Evolutionary conservation across 306 rosid species (phyloP).

Genomic region (Gastrolobium bilobum): DNA sequence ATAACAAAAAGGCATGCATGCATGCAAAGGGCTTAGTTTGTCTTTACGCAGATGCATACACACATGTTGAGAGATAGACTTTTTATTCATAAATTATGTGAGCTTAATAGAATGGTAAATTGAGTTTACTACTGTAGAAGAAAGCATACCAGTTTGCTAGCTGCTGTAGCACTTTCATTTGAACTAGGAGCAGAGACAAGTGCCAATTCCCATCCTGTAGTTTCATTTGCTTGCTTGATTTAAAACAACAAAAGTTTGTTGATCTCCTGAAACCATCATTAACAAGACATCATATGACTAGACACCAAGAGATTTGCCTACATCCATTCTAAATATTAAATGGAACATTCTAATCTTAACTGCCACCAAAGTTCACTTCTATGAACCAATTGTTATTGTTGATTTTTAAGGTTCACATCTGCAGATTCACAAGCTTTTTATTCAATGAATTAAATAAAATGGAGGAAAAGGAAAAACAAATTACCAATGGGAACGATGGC

Average conservation of each 20-base stretch:
- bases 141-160: constrained; percentile 85
- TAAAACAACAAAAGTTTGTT: constrained; percentile 68
- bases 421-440: constrained; percentile 26
- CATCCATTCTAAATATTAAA: constrained; percentile 23
- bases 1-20: too few relatives aligned
- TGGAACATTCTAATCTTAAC: background rate
- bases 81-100: constrained; percentile 11
- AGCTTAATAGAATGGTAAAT: background rate
- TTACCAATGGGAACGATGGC: constrained; percentile 91
- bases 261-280: constrained; percentile 68
- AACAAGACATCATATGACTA: constrained; percentile 29
- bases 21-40: too few relatives aligned
- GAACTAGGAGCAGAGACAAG: constrained; percentile 98
- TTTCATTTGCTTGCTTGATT: constrained; percentile 74
- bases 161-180: constrained; percentile 75
- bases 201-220: constrained; percentile 98
- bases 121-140: constrained; percentile 26
- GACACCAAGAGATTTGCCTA: background rate
- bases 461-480: constrained; percentile 47
- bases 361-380: background rate
- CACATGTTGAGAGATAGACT: background rate
- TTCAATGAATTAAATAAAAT: constrained; percentile 30
- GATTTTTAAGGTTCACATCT: background rate
- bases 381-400: constrained; percentile 19
- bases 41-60: too few relatives aligned